Percentiles rank a stretch among this genome's conserved stretches.
These are phyloP conservation scores for Picochlorum sp. DNA, from an alignment of 139 green algal species.

Conservation along the genomic window DNA sequence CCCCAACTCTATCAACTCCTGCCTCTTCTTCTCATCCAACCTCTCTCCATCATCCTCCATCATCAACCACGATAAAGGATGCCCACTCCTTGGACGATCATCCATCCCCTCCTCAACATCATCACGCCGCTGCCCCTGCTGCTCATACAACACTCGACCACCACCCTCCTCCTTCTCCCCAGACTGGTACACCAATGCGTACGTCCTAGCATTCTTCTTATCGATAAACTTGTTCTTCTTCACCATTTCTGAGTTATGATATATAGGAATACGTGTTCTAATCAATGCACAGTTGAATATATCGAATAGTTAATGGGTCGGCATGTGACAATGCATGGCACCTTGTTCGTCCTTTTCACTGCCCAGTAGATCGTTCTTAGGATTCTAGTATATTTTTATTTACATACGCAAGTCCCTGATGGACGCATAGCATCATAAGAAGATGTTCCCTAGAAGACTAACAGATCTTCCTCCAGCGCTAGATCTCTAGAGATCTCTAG, in stretches of 20 bases:
- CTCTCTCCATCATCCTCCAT: constrained; percentile 8
- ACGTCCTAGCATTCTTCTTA: constrained; percentile 70
- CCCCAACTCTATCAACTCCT: constrained; percentile 67
- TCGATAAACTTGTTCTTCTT: constrained; percentile 74
- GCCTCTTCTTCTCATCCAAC: constrained; percentile 40
- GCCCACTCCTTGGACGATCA: constrained; percentile 13
- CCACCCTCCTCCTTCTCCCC: constrained; percentile 2
- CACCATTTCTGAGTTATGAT: constrained; percentile 29
- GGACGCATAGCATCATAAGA: too few relatives aligned
- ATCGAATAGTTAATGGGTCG: neutral
- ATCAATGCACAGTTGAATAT: neutral
- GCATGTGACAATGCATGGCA: too few relatives aligned
- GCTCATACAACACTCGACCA: constrained; percentile 34
- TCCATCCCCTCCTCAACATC: constrained; percentile 1
- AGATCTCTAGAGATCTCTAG: too few relatives aligned
- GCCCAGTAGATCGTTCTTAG: too few relatives aligned
- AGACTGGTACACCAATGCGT: constrained; percentile 53
- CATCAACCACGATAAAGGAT: constrained; percentile 44
- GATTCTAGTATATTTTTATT: too few relatives aligned
- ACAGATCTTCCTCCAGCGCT: too few relatives aligned
- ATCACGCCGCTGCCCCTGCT: constrained; percentile 1
- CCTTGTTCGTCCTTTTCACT: too few relatives aligned
- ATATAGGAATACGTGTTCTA: neutral
- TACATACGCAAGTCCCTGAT: too few relatives aligned
- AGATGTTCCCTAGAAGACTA: too few relatives aligned